A percentile compares a stretch with the other conserved stretches of the same genome.
Evolutionary conservation across 2,329 filamentous ascomycete species (phyloP).

Genomic region (Aspergillus amoenus): DNA sequence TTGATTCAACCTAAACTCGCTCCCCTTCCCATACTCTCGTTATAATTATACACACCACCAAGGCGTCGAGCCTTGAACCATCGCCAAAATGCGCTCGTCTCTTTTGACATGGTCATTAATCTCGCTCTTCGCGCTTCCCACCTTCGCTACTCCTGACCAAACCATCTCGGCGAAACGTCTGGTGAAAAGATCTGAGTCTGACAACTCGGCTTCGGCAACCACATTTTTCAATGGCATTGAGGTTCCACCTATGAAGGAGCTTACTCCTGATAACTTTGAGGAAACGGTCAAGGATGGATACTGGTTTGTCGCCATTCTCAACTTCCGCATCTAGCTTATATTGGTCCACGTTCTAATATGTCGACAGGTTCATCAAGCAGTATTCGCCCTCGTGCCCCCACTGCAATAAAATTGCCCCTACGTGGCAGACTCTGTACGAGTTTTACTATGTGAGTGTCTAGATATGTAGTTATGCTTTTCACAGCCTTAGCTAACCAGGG

Average conservation of each 20-base stretch:
- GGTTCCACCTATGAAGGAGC: conserved; percentile 51
- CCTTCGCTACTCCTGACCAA: conserved; percentile 28
- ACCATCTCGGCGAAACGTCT: conserved; percentile 20
- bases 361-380: conserved; percentile 51
- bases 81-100: conserved; percentile 38
- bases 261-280: conserved; percentile 50
- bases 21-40: conserved; percentile 14
- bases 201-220: conserved; percentile 23
- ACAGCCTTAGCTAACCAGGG: conserved; percentile 21
- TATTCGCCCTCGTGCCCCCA: conserved; percentile 61
- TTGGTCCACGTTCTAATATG: conserved; percentile 16
- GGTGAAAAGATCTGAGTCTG: conserved; percentile 27
- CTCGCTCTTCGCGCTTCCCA: conserved; percentile 36
- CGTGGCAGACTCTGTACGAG: conserved; percentile 90
- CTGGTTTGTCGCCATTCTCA: conserved; percentile 40
- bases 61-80: conserved; percentile 19
- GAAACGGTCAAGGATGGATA: conserved; percentile 52
- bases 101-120: conserved; percentile 39
- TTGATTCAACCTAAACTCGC: conserved; percentile 23
- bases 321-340: neutral
- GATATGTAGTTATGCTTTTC: neutral
- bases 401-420: conserved; percentile 76
- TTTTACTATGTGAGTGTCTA: conserved; percentile 65
- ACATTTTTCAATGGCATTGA: conserved; percentile 53
- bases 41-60: conserved; percentile 9